Conservation (phyloP, 768 basidiomycete genomes). For the Xerocomellus amylosporus region DNA sequence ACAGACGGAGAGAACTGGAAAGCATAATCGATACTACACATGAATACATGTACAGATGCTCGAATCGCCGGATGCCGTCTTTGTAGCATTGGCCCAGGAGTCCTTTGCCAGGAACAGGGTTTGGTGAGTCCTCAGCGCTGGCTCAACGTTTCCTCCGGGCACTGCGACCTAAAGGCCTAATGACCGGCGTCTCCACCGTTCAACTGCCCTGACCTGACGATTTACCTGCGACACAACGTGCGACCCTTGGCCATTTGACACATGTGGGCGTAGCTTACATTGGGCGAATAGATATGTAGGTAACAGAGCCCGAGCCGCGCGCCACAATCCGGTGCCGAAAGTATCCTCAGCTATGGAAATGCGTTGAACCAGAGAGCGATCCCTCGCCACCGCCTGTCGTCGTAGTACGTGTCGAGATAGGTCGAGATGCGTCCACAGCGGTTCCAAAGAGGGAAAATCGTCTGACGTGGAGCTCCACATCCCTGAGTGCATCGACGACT, state of each 20-base stretch:
- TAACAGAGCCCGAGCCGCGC: not conserved
- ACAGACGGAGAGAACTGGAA: not conserved
- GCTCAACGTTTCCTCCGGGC: not conserved
- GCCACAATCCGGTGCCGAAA: not conserved
- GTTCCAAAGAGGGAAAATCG: not conserved
- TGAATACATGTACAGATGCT: not conserved
- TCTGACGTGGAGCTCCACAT: not conserved
- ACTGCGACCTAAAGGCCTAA: not conserved
- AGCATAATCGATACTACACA: not conserved
- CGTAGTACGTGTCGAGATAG: too few relatives aligned
- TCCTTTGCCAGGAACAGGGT: not conserved
- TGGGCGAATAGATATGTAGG: not conserved
- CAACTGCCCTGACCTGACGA: not conserved
- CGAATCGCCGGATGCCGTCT: too few relatives aligned
- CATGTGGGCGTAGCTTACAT: not conserved
- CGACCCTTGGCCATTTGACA: not conserved
- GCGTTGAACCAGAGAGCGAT: not conserved
- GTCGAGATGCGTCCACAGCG: not conserved
- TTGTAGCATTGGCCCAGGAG: not conserved
- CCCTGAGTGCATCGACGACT: not conserved
- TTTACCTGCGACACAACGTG: not conserved
- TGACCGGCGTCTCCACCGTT: not conserved
- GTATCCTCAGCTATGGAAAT: not conserved
- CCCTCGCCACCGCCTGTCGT: too few relatives aligned
- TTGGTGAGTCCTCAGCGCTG: not conserved